A percentile compares a stretch with the other conserved stretches of the same genome.
Evolutionary conservation across 73 alveolate species (phyloP).

Genomic region (Stentor coeruleus): DNA sequence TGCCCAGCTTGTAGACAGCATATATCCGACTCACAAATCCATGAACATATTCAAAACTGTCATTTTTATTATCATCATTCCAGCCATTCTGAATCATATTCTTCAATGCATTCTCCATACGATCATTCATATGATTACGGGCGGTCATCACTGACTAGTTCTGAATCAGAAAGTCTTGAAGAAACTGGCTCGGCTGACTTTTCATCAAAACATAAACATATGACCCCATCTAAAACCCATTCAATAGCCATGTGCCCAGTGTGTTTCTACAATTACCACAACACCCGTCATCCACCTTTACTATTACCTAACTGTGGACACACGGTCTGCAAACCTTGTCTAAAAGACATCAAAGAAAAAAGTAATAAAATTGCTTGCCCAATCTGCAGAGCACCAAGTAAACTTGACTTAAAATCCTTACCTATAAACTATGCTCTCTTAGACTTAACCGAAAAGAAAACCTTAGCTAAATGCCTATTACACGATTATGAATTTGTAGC

Average conservation of each 20-base stretch:
- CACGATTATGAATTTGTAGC: not conserved
- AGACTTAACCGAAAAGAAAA: not conserved
- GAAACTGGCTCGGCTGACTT: too few species aligned
- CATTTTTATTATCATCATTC: too few species aligned
- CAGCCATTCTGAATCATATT: too few species aligned
- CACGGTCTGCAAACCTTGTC: slow-evolving; percentile 13
- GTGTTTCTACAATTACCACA: not conserved
- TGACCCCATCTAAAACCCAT: too few species aligned
- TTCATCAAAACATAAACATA: too few species aligned
- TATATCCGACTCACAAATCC: too few species aligned
- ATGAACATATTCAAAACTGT: too few species aligned
- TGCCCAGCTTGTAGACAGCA: too few species aligned
- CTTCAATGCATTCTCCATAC: too few species aligned
- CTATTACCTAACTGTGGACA: slow-evolving; percentile 13
- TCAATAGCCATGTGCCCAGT: slow-evolving; percentile 14
- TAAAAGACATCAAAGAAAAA: not conserved
- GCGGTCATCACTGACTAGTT: too few species aligned
- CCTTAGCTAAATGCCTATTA: not conserved
- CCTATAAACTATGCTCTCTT: slow-evolving; percentile 13
- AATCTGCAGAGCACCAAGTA: slow-evolving; percentile 2
- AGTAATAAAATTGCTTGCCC: not conserved
- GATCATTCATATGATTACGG: too few species aligned
- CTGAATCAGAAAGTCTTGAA: too few species aligned
- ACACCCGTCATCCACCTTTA: not conserved
- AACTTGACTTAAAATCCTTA: not conserved